Evolutionary conservation across 2,329 filamentous ascomycete species (phyloP).

Genomic region (Scedosporium boydii): DNA sequence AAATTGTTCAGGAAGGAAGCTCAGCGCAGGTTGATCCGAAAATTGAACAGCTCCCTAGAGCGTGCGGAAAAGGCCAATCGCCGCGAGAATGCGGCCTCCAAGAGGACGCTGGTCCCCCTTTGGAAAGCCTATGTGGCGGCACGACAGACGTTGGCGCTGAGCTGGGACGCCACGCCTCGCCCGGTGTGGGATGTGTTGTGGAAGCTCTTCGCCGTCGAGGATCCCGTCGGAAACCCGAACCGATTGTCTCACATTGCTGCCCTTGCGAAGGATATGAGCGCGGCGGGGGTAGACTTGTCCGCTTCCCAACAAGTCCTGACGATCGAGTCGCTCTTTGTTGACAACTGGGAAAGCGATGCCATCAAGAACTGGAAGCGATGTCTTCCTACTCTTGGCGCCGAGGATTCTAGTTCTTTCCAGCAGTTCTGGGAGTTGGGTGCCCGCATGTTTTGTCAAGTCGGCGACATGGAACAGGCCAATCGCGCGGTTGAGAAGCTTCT

Average conservation of each 20-base stretch:
- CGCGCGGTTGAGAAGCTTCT: constrained; percentile 46
- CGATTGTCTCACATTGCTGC: constrained; percentile 51
- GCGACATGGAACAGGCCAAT: constrained; percentile 50
- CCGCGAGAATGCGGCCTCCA: constrained; percentile 11
- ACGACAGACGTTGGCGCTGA: constrained; percentile 30
- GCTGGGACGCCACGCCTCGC: constrained; percentile 46
- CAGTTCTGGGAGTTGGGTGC: constrained; percentile 57
- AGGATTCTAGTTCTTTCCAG: constrained; percentile 32
- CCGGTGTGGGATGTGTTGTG: constrained; percentile 59
- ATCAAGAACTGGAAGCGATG: constrained; percentile 54
- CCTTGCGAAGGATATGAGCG: constrained; percentile 57
- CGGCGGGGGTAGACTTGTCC: constrained; percentile 44
- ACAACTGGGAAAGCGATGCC: constrained; percentile 50
- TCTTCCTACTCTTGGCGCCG: constrained; percentile 40
- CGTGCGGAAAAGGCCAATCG: constrained; percentile 9
- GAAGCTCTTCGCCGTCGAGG: constrained; percentile 46
- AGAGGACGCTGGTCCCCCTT: constrained; percentile 26
- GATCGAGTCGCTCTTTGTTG: constrained; percentile 58
- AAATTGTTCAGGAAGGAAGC: constrained; percentile 15
- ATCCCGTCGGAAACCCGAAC: constrained; percentile 35
- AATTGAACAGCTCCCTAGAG: constrained; percentile 8
- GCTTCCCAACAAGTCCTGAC: constrained; percentile 53
- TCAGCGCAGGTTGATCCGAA: constrained; percentile 1
- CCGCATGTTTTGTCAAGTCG: constrained; percentile 50
- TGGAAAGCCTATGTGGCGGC: constrained; percentile 43